These are phyloP conservation scores for Fusarium concolor DNA, from an alignment of 2,329 filamentous ascomycete genomes.

Conservation along the genomic window DNA sequence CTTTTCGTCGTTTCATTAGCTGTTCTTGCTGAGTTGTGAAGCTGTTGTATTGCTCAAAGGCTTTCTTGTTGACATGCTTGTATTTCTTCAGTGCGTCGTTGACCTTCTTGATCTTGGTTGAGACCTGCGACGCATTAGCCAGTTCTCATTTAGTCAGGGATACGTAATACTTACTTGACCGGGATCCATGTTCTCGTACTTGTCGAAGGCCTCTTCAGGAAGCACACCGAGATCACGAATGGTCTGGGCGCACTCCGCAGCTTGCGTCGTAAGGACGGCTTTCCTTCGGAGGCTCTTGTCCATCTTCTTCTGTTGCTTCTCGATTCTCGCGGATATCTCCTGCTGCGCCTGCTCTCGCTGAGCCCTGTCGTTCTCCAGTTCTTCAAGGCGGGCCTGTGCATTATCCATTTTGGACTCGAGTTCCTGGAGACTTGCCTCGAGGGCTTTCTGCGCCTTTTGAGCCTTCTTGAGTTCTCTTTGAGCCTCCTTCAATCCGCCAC, in stretches of 20 bases:
- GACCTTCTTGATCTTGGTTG: constrained; percentile 84
- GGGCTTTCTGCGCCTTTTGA: constrained; percentile 72
- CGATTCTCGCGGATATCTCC: constrained; percentile 80
- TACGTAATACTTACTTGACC: constrained; percentile 70
- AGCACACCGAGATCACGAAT: constrained; percentile 94
- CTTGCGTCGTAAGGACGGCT: constrained; percentile 79
- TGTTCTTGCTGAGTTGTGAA: constrained; percentile 94
- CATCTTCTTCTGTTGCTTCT: constrained; percentile 88
- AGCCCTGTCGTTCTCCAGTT: constrained; percentile 66
- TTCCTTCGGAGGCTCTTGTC: constrained; percentile 94
- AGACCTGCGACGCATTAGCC: constrained; percentile 57
- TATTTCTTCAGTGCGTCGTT: constrained; percentile 96
- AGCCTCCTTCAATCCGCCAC: constrained; percentile 78
- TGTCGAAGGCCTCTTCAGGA: constrained; percentile 92
- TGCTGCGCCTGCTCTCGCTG: constrained; percentile 79
- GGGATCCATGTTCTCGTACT: constrained; percentile 85
- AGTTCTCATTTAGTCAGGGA: too few species aligned
- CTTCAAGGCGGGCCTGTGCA: constrained; percentile 62
- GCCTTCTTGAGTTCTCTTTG: constrained; percentile 85
- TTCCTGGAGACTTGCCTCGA: constrained; percentile 77
- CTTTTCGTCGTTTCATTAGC: constrained; percentile 83
- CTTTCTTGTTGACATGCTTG: constrained; percentile 99
- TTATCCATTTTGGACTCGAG: constrained; percentile 78
- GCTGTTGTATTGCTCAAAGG: constrained; percentile 98
- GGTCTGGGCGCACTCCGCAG: constrained; percentile 84